These are phyloP conservation scores for Abeoforma whisleri DNA, from an alignment of 78 protist genomes.

Conservation along the genomic window DNA sequence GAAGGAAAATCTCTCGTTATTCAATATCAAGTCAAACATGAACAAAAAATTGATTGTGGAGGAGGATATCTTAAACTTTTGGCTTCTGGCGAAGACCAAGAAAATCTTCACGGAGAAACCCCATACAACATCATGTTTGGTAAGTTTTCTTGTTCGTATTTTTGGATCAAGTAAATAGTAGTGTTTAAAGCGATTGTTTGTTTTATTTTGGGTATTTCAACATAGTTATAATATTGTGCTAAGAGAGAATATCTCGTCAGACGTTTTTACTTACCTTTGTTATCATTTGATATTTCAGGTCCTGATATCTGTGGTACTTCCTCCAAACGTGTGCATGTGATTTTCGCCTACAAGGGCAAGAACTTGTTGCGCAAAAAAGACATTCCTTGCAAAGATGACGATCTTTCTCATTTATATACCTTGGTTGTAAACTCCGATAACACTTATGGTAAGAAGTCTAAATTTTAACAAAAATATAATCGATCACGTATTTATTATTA, in stretches of 20 bases:
- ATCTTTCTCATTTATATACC: constrained; percentile 94
- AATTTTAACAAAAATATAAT: too few relatives aligned
- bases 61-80: constrained; percentile 90
- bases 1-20: constrained; percentile 60
- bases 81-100: constrained; percentile 48
- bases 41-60: constrained; percentile 83
- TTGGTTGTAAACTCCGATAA: constrained; percentile 81
- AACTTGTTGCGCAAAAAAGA: constrained; percentile 70
- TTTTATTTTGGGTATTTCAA: too few relatives aligned
- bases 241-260: too few relatives aligned
- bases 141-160: too few relatives aligned
- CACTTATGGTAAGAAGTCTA: too few relatives aligned
- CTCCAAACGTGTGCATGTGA: constrained; percentile 70
- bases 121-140: not conserved
- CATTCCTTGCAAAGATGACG: constrained; percentile 64
- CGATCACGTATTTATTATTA: too few relatives aligned
- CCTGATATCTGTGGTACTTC: constrained; percentile 55
- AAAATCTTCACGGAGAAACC: constrained; percentile 39
- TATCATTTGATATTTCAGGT: too few relatives aligned
- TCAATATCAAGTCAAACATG: constrained; percentile 83
- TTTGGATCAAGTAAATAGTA: too few relatives aligned
- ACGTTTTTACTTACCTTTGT: too few relatives aligned
- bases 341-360: constrained; percentile 78
- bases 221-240: too few relatives aligned
- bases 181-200: too few relatives aligned